Evolutionary conservation across 768 basidiomycete genomes (phyloP), one percentile per base, ranked within the genome.

Genomic region (Steccherinum ochraceum): DNA sequence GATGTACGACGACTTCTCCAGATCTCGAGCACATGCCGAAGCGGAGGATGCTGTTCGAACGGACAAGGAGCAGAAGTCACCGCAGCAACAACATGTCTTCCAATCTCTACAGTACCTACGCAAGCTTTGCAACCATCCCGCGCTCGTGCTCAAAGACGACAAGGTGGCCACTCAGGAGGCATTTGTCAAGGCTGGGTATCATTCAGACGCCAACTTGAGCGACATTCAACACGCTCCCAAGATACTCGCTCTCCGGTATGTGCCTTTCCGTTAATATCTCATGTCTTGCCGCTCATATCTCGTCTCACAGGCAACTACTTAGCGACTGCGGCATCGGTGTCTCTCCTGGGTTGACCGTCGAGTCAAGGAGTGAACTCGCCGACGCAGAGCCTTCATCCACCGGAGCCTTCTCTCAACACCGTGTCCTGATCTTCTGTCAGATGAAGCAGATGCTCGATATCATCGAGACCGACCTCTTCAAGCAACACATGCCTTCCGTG

Each of bases 361-460:
- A 90, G 43, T 7, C 41, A 19, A 88, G 90, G 66, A 81, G 80
- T 53, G 86, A 90, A 57, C 64, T 80, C 13, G 78, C 77, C 26
- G 84, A 89, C 53, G 73, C 78, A 0, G 71, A 80, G 42, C 67
- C 79, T 12, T 77, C 69, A 3, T 50, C 71, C 0, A 73, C 71
- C 40, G 79, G 79, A 21, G 68, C 74, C 24, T 88, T 93, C 63
- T 89, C 95, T 19, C 94, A 95, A 58, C 96, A 99, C 64, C 90
- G 96, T n/a, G 94, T 95, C 49, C 81, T 99, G 56, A 95, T 99
- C 60, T 99, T 99, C 72, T 98, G 95, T 61, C 96, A 99, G 71
- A 91, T 97, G 82, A 96, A 97, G 67, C 89, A 92, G 65, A 99
- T 98, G 96, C 78, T 99, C 46, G 91, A 99, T 65, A 87, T 98